A percentile compares a stretch with the other conserved stretches of the same genome.
phyloP scores from a whole-genome alignment of 2,329 filamentous ascomycete species.

The Plectosphaerella cucumerina region DNA sequence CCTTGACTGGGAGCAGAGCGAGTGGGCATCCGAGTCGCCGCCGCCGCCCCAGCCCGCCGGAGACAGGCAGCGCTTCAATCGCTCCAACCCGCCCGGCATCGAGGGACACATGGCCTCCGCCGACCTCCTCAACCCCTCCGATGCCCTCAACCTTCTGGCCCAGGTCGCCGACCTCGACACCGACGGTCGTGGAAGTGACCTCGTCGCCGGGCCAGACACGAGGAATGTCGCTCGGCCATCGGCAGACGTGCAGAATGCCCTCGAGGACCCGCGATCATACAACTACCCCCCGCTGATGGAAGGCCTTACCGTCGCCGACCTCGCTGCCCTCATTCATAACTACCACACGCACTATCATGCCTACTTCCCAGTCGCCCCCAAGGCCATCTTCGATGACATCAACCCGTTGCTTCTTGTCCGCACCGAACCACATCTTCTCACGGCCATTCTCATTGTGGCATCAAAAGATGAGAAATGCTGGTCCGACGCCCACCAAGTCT shows the following conservation, averaged over 20 bases:
- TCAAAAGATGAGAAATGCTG: slow-evolving; percentile 67
- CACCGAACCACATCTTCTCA: slow-evolving; percentile 63
- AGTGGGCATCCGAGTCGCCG: slow-evolving; percentile 12
- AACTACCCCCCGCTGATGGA: slow-evolving; percentile 27
- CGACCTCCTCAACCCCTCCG: slow-evolving; percentile 35
- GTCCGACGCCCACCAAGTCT: slow-evolving; percentile 59
- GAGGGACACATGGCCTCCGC: slow-evolving; percentile 35
- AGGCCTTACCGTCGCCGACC: slow-evolving; percentile 22
- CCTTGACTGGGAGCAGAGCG: slow-evolving; percentile 6
- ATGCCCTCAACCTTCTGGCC: slow-evolving; percentile 34
- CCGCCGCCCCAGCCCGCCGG: slow-evolving; percentile 11
- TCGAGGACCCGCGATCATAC: not conserved
- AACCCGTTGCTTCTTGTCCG: slow-evolving; percentile 52
- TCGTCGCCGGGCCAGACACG: slow-evolving; percentile 4
- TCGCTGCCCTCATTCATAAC: slow-evolving; percentile 17
- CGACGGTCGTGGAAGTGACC: slow-evolving; percentile 11
- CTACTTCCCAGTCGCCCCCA: slow-evolving; percentile 65
- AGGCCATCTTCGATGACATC: slow-evolving; percentile 50
- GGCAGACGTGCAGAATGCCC: not conserved
- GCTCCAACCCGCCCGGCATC: slow-evolving; percentile 17
- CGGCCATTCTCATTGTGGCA: slow-evolving; percentile 65
- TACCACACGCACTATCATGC: slow-evolving; percentile 65
- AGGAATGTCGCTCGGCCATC: slow-evolving; percentile 8
- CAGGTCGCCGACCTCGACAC: slow-evolving; percentile 36
- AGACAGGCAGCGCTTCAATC: slow-evolving; percentile 10